A percentile compares a stretch with the other conserved stretches of the same genome.
Conservation (phyloP, 2,329 filamentous ascomycete species). For the Penicillium italicum region DNA sequence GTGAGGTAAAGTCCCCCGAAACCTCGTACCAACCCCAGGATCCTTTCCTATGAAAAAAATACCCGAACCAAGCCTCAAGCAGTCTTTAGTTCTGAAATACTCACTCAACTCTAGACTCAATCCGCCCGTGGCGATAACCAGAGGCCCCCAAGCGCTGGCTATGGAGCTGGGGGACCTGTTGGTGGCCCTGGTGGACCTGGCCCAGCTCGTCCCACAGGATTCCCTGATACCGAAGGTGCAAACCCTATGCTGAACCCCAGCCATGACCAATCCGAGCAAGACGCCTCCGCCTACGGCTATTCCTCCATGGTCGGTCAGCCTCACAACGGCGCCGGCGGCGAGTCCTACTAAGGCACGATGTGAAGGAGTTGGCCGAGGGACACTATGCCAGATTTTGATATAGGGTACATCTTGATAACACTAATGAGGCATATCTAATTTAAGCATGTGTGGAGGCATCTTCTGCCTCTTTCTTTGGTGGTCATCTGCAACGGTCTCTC, state of each 20-base stretch:
- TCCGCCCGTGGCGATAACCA: conserved; percentile 68
- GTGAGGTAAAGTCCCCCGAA: conserved; percentile 70
- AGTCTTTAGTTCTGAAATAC: conserved; percentile 23
- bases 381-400: neutral
- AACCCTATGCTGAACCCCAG: conserved; percentile 45
- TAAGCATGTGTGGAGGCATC: conserved; percentile 6
- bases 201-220: conserved; percentile 32
- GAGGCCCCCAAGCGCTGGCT: conserved; percentile 52
- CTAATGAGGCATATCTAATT: neutral
- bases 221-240: conserved; percentile 41
- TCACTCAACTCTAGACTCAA: conserved; percentile 63
- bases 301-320: conserved; percentile 45
- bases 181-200: conserved; percentile 27
- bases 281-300: conserved; percentile 45
- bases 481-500: neutral
- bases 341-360: conserved; percentile 38
- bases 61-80: neutral
- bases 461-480: conserved; percentile 1
- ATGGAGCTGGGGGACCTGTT: conserved; percentile 39
- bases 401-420: neutral
- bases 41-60: no score
- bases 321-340: conserved; percentile 48
- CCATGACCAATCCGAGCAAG: conserved; percentile 46
- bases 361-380: neutral
- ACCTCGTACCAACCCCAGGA: neutral